These are phyloP conservation scores for Catharanthus roseus DNA, from an alignment of 257 asterid genomes.

Conservation along the genomic window DNA sequence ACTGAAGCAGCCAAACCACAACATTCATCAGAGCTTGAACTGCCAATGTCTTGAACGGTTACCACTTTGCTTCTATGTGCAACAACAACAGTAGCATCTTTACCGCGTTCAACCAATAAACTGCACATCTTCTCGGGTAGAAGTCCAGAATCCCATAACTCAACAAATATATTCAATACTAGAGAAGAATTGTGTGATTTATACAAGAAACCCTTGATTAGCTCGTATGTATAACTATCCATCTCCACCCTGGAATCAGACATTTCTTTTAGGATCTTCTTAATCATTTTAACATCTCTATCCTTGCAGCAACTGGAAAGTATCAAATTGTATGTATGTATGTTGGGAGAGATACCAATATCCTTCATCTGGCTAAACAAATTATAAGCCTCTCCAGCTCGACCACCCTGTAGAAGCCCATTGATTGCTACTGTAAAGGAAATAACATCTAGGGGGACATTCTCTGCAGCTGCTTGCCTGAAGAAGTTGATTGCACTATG, in stretches of 20 bases:
- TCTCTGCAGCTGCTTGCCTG: conserved; percentile 38
- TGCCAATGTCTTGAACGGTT: conserved; percentile 4
- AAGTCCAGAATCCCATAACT: conserved; percentile 32
- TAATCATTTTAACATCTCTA: conserved; percentile 37
- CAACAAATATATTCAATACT: conserved; percentile 16
- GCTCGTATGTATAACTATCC: conserved; percentile 25
- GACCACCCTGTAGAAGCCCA: conserved; percentile 47
- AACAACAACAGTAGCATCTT: conserved; percentile 3
- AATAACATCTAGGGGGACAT: conserved; percentile 50
- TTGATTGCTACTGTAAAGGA: conserved; percentile 47
- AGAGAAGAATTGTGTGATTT: conserved; percentile 22
- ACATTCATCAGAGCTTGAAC: conserved; percentile 20
- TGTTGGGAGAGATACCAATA: conserved; percentile 39
- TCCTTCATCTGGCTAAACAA: conserved; percentile 54
- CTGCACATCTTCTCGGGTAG: conserved; percentile 27
- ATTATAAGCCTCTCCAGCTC: conserved; percentile 42
- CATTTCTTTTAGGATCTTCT: conserved; percentile 48
- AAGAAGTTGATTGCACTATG: conserved; percentile 33
- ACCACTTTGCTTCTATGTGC: not conserved
- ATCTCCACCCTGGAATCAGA: conserved; percentile 31
- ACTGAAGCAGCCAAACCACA: conserved; percentile 23
- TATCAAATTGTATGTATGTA: conserved; percentile 41
- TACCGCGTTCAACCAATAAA: conserved; percentile 9
- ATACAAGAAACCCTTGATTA: conserved; percentile 27
- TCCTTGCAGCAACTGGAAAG: conserved; percentile 44